Evolutionary conservation across 345 rosid species (phyloP).

Genomic region (Erodium maritimum): DNA sequence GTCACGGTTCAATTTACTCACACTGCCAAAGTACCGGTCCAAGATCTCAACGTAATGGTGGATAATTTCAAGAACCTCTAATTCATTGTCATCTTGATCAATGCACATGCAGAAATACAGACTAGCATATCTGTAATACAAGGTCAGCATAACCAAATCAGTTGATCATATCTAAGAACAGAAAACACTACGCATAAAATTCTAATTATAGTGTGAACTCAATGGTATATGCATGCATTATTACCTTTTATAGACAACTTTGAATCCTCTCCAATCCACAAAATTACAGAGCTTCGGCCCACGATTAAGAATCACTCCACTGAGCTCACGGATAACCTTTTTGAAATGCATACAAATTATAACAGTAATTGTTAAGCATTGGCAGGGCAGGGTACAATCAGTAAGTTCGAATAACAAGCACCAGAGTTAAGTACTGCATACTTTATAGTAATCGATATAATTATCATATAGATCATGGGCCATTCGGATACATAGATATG

Average conservation of each 20-base stretch:
- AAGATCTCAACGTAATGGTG: conserved; percentile 92
- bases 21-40: conserved; percentile 94
- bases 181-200: not conserved
- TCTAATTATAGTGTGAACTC: not conserved
- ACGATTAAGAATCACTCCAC: conserved; percentile 72
- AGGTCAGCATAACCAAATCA: not conserved
- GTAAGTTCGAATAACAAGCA: not conserved
- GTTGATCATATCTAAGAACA: not conserved
- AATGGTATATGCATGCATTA: not conserved
- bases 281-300: conserved; percentile 96
- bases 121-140: conserved; percentile 72
- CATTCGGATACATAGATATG: not conserved
- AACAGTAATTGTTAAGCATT: not conserved
- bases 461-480: not conserved
- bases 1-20: conserved; percentile 28
- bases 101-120: conserved; percentile 97
- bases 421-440: not conserved
- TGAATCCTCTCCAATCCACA: conserved; percentile 85
- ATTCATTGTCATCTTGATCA: conserved; percentile 83
- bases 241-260: conserved; percentile 85
- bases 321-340: conserved; percentile 82
- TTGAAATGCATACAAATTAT: not conserved
- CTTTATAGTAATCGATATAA: not conserved
- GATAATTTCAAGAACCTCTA: conserved; percentile 80
- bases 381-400: not conserved